phyloP scores from a whole-genome alignment of 2,329 filamentous ascomycete genomes.

The Elsinoe ampelina region DNA sequence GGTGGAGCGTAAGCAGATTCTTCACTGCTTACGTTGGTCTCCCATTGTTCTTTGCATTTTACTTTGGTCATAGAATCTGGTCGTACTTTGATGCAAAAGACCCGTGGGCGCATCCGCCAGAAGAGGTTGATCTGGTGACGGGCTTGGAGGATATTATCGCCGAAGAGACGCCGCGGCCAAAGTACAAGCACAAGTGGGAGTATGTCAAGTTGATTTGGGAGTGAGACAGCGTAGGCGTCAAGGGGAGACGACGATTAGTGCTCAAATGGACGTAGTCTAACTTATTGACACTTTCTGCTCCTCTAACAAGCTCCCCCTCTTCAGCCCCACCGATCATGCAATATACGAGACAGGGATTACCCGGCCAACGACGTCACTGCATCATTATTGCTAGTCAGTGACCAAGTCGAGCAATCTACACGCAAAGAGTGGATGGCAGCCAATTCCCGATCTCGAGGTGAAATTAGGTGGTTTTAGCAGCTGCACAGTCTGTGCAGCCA shows the following conservation, averaged over 20 bases:
- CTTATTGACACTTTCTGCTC: background rate
- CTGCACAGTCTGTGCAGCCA: no score
- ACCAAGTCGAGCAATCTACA: background rate
- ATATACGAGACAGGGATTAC: background rate
- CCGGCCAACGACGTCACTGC: conserved; percentile 5
- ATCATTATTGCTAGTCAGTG: conserved; percentile 6
- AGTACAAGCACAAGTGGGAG: conserved; percentile 9
- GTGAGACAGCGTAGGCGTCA: background rate
- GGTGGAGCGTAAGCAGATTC: conserved; percentile 57
- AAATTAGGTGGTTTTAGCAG: background rate
- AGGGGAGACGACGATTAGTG: background rate
- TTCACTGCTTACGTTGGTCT: conserved; percentile 58
- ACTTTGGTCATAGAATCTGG: conserved; percentile 41
- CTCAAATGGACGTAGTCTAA: no score
- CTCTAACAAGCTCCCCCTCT: background rate
- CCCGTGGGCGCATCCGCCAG: conserved; percentile 42
- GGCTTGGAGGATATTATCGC: conserved; percentile 26
- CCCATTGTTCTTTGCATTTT: conserved; percentile 50
- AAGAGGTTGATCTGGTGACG: conserved; percentile 45
- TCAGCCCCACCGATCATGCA: background rate
- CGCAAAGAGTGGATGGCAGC: background rate
- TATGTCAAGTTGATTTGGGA: conserved; percentile 8
- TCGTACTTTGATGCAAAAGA: conserved; percentile 34
- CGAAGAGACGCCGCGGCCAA: conserved; percentile 23
- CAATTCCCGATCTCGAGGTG: conserved; percentile 8